A percentile compares a stretch with the other conserved stretches of the same genome.
These are phyloP conservation scores for Cutaneotrichosporon curvatum DNA, from an alignment of 1,284 basidiomycete species.

Conservation along the genomic window DNA sequence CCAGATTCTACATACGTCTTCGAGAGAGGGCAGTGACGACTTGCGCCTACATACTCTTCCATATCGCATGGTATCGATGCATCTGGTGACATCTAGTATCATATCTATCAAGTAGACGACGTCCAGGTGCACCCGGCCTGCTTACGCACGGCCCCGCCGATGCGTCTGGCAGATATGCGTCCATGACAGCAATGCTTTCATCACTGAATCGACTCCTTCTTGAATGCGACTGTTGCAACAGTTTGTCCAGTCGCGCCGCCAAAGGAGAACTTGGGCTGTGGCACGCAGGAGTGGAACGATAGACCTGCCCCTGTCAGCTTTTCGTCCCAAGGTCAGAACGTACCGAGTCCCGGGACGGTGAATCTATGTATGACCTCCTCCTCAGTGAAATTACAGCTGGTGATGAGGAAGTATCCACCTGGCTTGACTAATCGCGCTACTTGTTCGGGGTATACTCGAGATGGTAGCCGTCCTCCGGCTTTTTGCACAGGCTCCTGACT, in stretches of 20 bases:
- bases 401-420: conserved; percentile 45
- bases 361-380: conserved; percentile 42
- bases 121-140: too few species aligned
- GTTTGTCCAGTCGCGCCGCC: conserved; percentile 42
- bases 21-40: too few species aligned
- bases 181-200: background rate
- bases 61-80: too few species aligned
- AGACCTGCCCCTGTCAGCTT: background rate
- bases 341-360: conserved; percentile 30
- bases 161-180: background rate
- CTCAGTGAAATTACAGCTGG: conserved; percentile 48
- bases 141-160: too few species aligned
- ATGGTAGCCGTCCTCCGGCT: conserved; percentile 32
- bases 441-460: conserved; percentile 41
- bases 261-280: conserved; percentile 43
- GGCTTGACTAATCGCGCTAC: conserved; percentile 34
- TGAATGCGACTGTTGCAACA: conserved; percentile 45
- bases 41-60: too few species aligned
- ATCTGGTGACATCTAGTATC: too few species aligned
- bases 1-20: too few species aligned
- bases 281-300: conserved; percentile 33
- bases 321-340: conserved; percentile 5
- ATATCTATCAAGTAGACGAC: too few species aligned
- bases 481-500: conserved; percentile 29
- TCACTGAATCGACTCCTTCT: conserved; percentile 17